phyloP scores from a whole-genome alignment of 768 basidiomycete species.

The Boletus pseudopeckii region DNA sequence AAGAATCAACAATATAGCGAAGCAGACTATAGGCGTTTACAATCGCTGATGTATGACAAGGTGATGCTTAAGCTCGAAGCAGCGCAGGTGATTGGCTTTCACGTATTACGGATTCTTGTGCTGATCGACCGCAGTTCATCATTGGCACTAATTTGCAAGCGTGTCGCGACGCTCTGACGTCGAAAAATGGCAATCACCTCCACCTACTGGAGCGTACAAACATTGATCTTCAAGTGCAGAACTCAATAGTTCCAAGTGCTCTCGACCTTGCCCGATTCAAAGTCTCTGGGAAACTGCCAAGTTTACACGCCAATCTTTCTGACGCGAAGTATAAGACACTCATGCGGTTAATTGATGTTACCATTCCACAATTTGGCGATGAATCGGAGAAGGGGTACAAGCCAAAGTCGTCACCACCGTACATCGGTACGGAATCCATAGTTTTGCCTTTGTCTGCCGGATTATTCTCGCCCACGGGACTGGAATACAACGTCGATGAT shows the following conservation, averaged over 20 bases:
- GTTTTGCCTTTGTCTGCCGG: conserved; percentile 51
- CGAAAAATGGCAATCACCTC: conserved; percentile 53
- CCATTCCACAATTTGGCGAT: conserved; percentile 78
- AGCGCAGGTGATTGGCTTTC: conserved; percentile 66
- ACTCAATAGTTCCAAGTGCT: conserved; percentile 85
- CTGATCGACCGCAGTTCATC: conserved; percentile 59
- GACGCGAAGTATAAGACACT: conserved; percentile 88
- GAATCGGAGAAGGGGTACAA: conserved; percentile 28
- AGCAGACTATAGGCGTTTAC: conserved; percentile 80
- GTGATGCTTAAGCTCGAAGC: conserved; percentile 77
- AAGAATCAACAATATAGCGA: conserved; percentile 81
- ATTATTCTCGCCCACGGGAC: conserved; percentile 50
- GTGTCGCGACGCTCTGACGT: conserved; percentile 75
- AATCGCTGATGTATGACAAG: conserved; percentile 95
- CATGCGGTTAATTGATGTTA: conserved; percentile 89
- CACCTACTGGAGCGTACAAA: conserved; percentile 92
- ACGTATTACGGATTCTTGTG: neutral
- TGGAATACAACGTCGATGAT: conserved; percentile 71
- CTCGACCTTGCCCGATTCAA: conserved; percentile 85
- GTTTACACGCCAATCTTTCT: conserved; percentile 84
- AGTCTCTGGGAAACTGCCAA: conserved; percentile 83
- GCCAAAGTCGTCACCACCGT: conserved; percentile 20
- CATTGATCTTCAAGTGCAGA: conserved; percentile 85
- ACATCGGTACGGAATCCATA: conserved; percentile 25
- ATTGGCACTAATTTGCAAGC: conserved; percentile 80